Evolutionary conservation across 2,329 filamentous ascomycete genomes (phyloP).

Genomic region (Penicillium digitatum): DNA sequence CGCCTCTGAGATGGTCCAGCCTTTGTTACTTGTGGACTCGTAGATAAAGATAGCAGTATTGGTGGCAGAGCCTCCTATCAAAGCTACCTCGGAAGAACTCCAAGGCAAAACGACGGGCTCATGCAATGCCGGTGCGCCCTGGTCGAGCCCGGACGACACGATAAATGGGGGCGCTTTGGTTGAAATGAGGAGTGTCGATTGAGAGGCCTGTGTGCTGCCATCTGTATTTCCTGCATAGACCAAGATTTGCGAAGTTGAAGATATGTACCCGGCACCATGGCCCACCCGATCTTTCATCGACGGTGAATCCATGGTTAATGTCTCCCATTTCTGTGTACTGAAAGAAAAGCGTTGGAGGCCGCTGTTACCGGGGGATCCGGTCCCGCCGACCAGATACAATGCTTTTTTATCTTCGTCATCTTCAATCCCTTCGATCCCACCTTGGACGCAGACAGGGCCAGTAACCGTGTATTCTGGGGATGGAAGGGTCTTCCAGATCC

Average conservation of each 20-base stretch:
- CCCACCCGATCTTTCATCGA: slow-evolving; percentile 66
- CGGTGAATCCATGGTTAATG: slow-evolving; percentile 46
- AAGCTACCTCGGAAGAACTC: slow-evolving; percentile 64
- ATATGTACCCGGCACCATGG: slow-evolving; percentile 73
- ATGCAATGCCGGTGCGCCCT: slow-evolving; percentile 57
- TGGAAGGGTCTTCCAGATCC: slow-evolving; percentile 63
- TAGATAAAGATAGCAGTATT: slow-evolving; percentile 73
- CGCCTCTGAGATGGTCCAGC: slow-evolving; percentile 66
- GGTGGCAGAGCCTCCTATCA: slow-evolving; percentile 67
- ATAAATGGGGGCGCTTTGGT: slow-evolving; percentile 60
- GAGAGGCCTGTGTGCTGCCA: slow-evolving; percentile 55
- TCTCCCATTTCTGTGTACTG: slow-evolving; percentile 55
- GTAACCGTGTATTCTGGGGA: slow-evolving; percentile 65
- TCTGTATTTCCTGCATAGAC: slow-evolving; percentile 74
- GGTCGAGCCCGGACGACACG: slow-evolving; percentile 57
- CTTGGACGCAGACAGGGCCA: slow-evolving; percentile 73
- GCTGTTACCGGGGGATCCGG: slow-evolving; percentile 56
- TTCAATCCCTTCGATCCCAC: slow-evolving; percentile 55
- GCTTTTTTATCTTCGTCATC: slow-evolving; percentile 46
- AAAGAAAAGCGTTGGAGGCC: slow-evolving; percentile 71
- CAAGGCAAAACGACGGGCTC: slow-evolving; percentile 71
- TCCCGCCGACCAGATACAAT: slow-evolving; percentile 79
- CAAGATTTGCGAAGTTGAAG: slow-evolving; percentile 65
- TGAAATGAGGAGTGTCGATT: slow-evolving; percentile 70
- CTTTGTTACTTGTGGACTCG: slow-evolving; percentile 47